Percentiles rank a stretch among this genome's conserved stretches.
Conservation (phyloP, 2,329 filamentous ascomycete species). For the Gremmenia infestans region DNA sequence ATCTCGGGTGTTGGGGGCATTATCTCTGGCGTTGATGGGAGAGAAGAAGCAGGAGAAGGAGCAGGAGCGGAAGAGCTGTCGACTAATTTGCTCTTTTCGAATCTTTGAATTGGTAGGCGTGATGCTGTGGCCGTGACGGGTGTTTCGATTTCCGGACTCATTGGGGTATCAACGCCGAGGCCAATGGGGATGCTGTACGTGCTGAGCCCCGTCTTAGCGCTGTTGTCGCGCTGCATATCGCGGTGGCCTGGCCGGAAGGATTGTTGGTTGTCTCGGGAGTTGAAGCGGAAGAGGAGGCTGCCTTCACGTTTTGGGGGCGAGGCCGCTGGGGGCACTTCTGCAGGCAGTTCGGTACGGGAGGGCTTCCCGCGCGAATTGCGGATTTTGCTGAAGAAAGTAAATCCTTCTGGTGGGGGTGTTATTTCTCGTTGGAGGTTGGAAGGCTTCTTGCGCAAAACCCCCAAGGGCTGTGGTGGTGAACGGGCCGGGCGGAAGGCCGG, state of each 20-base stretch:
- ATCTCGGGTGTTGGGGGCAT: neutral
- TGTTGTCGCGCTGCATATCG: neutral
- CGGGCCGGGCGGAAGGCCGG: constrained; percentile 14
- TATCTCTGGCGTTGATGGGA: neutral
- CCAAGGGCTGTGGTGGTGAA: constrained; percentile 1
- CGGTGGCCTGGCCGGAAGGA: neutral
- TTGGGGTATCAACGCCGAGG: constrained; percentile 14
- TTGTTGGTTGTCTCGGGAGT: neutral
- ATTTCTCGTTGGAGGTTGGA: constrained; percentile 5
- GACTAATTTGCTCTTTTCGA: no score
- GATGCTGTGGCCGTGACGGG: neutral
- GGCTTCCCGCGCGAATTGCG: neutral
- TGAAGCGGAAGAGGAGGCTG: constrained; percentile 1
- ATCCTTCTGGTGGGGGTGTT: neutral
- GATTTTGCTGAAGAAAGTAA: neutral
- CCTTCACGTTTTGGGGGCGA: neutral
- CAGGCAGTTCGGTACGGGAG: neutral
- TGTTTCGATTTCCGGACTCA: neutral
- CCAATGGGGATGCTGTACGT: constrained; percentile 22
- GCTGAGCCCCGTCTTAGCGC: constrained; percentile 4
- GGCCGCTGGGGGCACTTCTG: neutral
- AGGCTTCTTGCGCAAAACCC: neutral
- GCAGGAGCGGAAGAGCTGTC: no score
- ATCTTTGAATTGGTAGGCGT: neutral
- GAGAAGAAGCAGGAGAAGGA: neutral